These are phyloP conservation scores for Calonectria ilicicola DNA, from an alignment of 2,329 filamentous ascomycete genomes.

Conservation along the genomic window DNA sequence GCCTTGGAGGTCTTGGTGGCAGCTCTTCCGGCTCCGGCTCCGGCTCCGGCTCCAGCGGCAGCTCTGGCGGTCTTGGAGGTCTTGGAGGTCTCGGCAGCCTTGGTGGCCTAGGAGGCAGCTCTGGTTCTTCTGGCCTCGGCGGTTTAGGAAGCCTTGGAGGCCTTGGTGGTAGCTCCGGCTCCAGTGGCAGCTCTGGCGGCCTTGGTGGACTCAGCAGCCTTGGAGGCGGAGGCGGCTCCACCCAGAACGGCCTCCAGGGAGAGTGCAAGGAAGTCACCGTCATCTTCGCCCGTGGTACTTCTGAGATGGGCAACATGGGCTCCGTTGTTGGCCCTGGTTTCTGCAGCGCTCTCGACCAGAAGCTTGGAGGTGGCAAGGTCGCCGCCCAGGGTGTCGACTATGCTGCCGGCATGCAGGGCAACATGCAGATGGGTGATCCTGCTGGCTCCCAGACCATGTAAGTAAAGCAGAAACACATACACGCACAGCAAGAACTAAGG, in stretches of 20 bases:
- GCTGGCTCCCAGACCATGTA: conserved; percentile 10
- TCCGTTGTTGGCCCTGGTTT: background rate
- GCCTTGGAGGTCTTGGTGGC: background rate
- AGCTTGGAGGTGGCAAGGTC: background rate
- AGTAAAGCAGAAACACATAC: background rate
- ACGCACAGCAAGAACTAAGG: background rate
- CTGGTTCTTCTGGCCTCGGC: background rate
- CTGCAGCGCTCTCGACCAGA: background rate
- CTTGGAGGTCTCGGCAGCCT: background rate
- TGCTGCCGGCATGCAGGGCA: conserved; percentile 8
- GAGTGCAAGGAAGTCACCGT: conserved; percentile 13
- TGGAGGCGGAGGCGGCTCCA: background rate
- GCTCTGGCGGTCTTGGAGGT: background rate
- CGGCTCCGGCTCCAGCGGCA: background rate
- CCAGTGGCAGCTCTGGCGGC: background rate
- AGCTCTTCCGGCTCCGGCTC: background rate
- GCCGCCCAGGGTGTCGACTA: conserved; percentile 16
- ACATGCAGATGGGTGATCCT: conserved; percentile 8
- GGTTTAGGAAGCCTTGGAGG: background rate
- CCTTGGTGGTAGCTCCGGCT: too few species aligned
- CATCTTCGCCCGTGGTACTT: conserved; percentile 18
- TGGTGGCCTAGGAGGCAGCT: background rate
- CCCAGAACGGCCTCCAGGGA: background rate
- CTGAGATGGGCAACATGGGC: conserved; percentile 16
- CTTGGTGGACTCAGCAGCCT: background rate